Percentiles rank a stretch among this genome's conserved stretches.
Evolutionary conservation across 768 basidiomycete genomes (phyloP).

Genomic region (Auricularia sp.): DNA sequence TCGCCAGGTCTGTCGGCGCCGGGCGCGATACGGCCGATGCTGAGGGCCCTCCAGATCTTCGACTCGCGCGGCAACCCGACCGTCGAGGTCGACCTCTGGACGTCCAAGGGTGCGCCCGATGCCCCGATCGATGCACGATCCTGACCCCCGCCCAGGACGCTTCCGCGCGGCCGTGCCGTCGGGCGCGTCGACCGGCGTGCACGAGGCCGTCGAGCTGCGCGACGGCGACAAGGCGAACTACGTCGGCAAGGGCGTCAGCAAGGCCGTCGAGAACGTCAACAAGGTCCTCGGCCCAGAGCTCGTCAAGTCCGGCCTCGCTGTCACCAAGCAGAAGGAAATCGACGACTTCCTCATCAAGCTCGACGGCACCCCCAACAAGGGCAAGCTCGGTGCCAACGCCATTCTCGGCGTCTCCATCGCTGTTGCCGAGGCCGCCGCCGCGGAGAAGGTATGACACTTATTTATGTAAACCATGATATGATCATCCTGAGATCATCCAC

Average conservation of each 20-base stretch:
- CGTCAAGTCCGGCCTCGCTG: conserved; percentile 71
- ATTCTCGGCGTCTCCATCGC: conserved; percentile 98
- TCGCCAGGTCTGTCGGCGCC: conserved; percentile 57
- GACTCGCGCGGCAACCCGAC: conserved; percentile 98
- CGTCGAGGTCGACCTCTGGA: conserved; percentile 87
- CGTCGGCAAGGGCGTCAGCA: conserved; percentile 91
- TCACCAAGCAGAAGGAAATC: conserved; percentile 88
- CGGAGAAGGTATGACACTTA: conserved; percentile 51
- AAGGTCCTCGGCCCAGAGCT: conserved; percentile 78
- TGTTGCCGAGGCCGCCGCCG: conserved; percentile 85
- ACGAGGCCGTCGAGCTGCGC: conserved; percentile 98
- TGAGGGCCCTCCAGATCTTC: conserved; percentile 64
- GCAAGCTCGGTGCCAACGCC: conserved; percentile 97
- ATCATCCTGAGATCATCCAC: not conserved
- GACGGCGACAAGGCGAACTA: conserved; percentile 90
- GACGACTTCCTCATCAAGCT: conserved; percentile 98
- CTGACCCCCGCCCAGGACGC: conserved; percentile 43
- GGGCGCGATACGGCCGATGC: conserved; percentile 9
- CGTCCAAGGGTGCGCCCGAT: conserved; percentile 58
- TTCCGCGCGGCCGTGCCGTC: conserved; percentile 95
- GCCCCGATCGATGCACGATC: not conserved
- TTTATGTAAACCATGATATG: not conserved
- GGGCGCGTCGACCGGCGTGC: conserved; percentile 94
- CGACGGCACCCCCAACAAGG: conserved; percentile 97
- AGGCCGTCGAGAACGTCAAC: conserved; percentile 95